phyloP scores from a whole-genome alignment of 208 protist species.

The Leptomonas seymouri region DNA sequence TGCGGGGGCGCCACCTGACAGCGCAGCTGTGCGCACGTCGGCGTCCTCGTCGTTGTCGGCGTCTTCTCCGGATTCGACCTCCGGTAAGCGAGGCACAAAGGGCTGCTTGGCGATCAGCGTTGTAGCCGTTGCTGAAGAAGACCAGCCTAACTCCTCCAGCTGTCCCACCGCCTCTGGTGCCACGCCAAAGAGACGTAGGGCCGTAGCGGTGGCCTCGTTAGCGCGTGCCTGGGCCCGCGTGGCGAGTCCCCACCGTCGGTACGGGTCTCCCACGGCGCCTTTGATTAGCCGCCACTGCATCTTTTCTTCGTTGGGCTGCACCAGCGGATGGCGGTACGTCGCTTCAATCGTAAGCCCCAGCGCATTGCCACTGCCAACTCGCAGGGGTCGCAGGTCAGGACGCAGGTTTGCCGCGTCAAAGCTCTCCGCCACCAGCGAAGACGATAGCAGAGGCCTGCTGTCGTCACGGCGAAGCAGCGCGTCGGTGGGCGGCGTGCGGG shows the following conservation, averaged over 20 bases:
- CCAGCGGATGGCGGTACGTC: constrained; percentile 46
- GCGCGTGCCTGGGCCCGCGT: constrained; percentile 29
- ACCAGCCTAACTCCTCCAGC: constrained; percentile 8
- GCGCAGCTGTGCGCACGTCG: neutral
- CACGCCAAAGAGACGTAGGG: constrained; percentile 3
- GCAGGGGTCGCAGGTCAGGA: constrained; percentile 34
- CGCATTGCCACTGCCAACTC: constrained; percentile 41
- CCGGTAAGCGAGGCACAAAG: neutral
- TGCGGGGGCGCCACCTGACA: neutral
- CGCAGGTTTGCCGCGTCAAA: constrained; percentile 34
- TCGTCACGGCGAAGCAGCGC: constrained; percentile 10
- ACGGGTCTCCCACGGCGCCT: constrained; percentile 46
- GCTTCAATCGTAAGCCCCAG: constrained; percentile 46
- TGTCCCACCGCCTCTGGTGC: neutral
- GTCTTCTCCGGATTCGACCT: neutral
- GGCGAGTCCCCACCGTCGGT: constrained; percentile 49
- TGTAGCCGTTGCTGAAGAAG: neutral
- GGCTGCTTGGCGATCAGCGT: neutral
- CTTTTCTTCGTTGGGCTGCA: constrained; percentile 20
- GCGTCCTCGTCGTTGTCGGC: constrained; percentile 7
- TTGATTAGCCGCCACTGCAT: constrained; percentile 36
- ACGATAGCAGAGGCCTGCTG: neutral
- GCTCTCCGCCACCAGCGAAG: neutral
- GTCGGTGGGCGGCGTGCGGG: constrained; percentile 41
- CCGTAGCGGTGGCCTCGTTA: constrained; percentile 12